Evolutionary conservation across 768 basidiomycete species (phyloP).

Genomic region (Kwoniella shandongensis): DNA sequence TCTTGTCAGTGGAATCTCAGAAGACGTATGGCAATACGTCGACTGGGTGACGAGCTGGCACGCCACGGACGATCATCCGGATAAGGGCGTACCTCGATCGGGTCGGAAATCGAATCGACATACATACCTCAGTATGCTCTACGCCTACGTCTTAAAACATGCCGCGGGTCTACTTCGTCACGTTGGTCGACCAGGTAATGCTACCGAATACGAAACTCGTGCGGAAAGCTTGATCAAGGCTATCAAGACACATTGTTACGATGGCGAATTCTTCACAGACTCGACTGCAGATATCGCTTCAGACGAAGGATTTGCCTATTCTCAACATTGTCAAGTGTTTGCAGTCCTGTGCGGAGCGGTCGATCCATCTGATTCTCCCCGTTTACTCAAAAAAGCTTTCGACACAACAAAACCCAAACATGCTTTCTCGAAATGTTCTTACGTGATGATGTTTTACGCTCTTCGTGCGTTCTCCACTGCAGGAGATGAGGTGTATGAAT

Average conservation of each 20-base stretch:
- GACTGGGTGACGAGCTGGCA: conserved; percentile 33
- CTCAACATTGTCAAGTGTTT: conserved; percentile 27
- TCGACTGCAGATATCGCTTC: conserved; percentile 12
- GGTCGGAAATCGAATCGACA: conserved; percentile 22
- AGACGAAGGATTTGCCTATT: conserved; percentile 3
- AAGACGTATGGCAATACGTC: conserved; percentile 34
- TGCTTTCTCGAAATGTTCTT: conserved; percentile 24
- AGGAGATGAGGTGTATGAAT: conserved; percentile 22
- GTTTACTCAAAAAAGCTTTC: conserved; percentile 10
- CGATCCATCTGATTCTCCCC: conserved; percentile 1
- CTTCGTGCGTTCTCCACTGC: conserved; percentile 32
- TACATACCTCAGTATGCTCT: conserved; percentile 24
- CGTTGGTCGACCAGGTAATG: conserved; percentile 18
- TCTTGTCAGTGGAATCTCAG: conserved; percentile 25
- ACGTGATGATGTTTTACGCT: conserved; percentile 40
- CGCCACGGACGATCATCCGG: conserved; percentile 23
- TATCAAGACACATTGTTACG: conserved; percentile 24
- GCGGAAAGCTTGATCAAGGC: conserved; percentile 11
- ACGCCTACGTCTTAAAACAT: conserved; percentile 16
- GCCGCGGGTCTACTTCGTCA: conserved; percentile 17
- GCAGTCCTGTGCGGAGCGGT: conserved; percentile 16
- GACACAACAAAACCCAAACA: not conserved
- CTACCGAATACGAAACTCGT: conserved; percentile 15
- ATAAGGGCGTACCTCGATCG: conserved; percentile 30
- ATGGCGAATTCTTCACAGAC: conserved; percentile 25